Evolutionary conservation across 257 asterid genomes (phyloP), one percentile per base, ranked within the genome.

Genomic region (Orobanche coerulescens): DNA sequence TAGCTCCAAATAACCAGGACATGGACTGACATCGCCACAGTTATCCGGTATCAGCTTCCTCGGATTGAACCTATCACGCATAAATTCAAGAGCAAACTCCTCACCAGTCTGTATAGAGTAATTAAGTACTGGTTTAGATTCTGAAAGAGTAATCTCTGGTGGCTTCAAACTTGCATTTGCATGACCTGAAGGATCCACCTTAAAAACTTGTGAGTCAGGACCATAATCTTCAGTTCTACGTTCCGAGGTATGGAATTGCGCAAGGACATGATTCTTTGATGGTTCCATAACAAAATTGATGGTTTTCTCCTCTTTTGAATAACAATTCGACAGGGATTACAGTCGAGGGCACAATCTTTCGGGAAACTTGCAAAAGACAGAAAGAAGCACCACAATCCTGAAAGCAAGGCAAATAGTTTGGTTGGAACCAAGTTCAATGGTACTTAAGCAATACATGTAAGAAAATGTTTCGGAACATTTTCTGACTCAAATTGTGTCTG

Each of bases 31-130:
- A 77, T 82, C 82, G 51, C 80, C 81, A 28, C 76, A 56, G 58
- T 43, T 56, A 47, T 61, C 75, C 22, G 88, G 78, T 63, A 58
- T 65, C 65, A 54, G 75, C 60, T 72, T 72, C 77, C 69, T 73
- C 20, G 82, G 86, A 71, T 78, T 82, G 53, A 81, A 76, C 34
- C 87, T 72, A 43, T 84, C 90, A 28, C 76, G 90, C 87, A 87
- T 87, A 71, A 87, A 87, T 66, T 87, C 94, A 61, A 86, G 83
- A 26, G 92, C 71, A 66, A 87, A 87, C 72, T 84, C 95, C 70
- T 87, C 95, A 26, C 95, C 95, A 9, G 95, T 87, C 78, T 78
- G 94, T 69, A 87, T 75, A 28, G 95, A 84, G 76, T 64, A 84
- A 75, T 87, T 84, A 57, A 19, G 85, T 19, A 76, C 86, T 39